These are phyloP conservation scores for Hortaea werneckii DNA, from an alignment of 2,329 filamentous ascomycete genomes.

Conservation along the genomic window DNA sequence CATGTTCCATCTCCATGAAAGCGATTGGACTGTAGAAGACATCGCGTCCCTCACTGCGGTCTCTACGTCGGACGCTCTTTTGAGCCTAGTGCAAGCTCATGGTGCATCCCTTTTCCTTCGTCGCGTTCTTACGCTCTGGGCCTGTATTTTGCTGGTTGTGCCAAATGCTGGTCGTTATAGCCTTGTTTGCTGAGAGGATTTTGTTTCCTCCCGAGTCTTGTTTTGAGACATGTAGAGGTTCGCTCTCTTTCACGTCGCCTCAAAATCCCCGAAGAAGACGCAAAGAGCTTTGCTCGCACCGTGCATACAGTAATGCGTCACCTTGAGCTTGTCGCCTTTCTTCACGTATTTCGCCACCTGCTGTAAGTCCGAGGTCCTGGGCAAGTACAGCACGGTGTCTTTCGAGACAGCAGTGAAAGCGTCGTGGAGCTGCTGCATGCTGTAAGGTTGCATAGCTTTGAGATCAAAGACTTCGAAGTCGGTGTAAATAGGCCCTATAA, in stretches of 20 bases:
- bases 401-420: conserved; percentile 46
- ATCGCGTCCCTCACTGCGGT: no score
- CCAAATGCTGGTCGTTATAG: not conserved
- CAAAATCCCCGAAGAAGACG: conserved; percentile 41
- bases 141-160: no score
- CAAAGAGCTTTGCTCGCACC: conserved; percentile 73
- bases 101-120: no score
- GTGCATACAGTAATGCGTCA: conserved; percentile 84
- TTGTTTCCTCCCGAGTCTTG: no score
- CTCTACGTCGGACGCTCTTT: no score
- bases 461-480: conserved; percentile 69
- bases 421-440: conserved; percentile 50
- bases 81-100: no score
- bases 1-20: no score
- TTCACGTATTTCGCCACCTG: conserved; percentile 52
- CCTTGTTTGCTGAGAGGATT: not conserved
- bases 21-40: no score
- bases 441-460: conserved; percentile 80
- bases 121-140: no score
- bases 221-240: no score
- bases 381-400: conserved; percentile 66
- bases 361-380: conserved; percentile 70
- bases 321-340: conserved; percentile 50
- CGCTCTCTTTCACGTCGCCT: not conserved
- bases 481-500: conserved; percentile 51